Evolutionary conservation across 441 rosid genomes (phyloP).

Genomic region (Pelargonium myrrhifolium): DNA sequence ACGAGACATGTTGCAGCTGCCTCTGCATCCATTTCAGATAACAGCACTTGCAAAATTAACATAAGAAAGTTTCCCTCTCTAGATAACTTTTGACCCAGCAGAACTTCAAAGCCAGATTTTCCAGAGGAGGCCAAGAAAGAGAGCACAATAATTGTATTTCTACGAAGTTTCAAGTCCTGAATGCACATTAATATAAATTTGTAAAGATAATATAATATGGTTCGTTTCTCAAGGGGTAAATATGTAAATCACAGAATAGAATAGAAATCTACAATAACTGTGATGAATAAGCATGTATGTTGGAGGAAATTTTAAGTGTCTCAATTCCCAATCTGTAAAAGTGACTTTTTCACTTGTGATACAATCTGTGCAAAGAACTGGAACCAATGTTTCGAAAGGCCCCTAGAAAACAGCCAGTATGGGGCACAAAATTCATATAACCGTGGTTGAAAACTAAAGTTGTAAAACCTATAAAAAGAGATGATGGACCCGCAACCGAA

Average conservation of each 20-base stretch:
- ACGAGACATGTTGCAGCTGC: constrained; percentile 26
- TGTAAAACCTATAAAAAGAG: neutral
- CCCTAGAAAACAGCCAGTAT: neutral
- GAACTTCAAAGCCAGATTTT: constrained; percentile 59
- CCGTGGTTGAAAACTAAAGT: neutral
- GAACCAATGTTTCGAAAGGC: neutral
- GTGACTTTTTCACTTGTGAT: neutral
- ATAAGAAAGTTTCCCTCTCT: constrained; percentile 54
- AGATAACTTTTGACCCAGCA: constrained; percentile 39
- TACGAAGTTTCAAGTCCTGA: constrained; percentile 74
- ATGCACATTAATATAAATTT: constrained; percentile 20
- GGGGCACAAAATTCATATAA: neutral
- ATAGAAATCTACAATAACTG: neutral
- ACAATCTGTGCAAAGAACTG: neutral
- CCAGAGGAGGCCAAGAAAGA: constrained; percentile 77
- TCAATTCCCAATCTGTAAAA: neutral
- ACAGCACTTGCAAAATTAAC: constrained; percentile 63
- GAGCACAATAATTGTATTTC: constrained; percentile 48
- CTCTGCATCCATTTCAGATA: constrained; percentile 53
- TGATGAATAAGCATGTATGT: neutral
- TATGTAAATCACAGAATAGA: neutral
- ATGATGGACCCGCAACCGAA: neutral
- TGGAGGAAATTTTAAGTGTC: neutral
- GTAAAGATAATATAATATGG: constrained; percentile 4
- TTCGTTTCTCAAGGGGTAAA: neutral